Evolutionary conservation across 225 moss, liverwort and hornwort genomes (phyloP).

Genomic region (Polytrichum commune): DNA sequence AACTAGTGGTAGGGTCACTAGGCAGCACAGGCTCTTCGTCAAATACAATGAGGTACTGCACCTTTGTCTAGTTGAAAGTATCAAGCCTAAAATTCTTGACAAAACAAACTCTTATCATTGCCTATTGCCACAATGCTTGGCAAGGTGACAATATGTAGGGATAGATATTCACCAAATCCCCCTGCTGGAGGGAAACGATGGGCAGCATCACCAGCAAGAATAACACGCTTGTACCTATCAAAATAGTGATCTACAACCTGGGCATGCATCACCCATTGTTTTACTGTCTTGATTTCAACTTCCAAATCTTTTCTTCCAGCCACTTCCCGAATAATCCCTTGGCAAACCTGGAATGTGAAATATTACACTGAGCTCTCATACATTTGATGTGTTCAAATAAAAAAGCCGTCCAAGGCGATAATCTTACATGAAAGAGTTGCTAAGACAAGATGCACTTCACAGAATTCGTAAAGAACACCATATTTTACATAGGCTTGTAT

Average conservation of each 20-base stretch:
- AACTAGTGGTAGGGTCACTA: too few species aligned
- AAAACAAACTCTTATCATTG: neutral
- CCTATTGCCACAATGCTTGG: conserved; percentile 1
- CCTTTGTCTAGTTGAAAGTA: neutral
- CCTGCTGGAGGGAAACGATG: conserved; percentile 96
- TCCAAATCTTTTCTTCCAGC: conserved; percentile 63
- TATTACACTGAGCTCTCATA: neutral
- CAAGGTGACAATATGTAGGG: conserved; percentile 9
- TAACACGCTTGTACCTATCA: conserved; percentile 45
- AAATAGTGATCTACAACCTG: conserved; percentile 75
- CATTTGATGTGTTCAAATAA: too few species aligned
- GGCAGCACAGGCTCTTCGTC: too few species aligned
- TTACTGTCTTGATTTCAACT: conserved; percentile 73
- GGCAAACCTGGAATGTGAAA: conserved; percentile 59
- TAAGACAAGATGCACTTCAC: too few species aligned
- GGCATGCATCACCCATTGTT: conserved; percentile 89
- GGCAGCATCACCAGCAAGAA: conserved; percentile 91
- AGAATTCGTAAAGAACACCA: too few species aligned
- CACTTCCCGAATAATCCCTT: conserved; percentile 50
- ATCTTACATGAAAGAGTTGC: too few species aligned
- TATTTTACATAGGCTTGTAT: too few species aligned
- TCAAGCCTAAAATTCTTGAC: neutral
- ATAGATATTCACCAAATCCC: conserved; percentile 65
- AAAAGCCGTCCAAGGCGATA: too few species aligned
- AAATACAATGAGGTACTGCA: too few species aligned